Percentiles rank a stretch among this genome's conserved stretches.
These are phyloP conservation scores for Phialophora tarda DNA, from an alignment of 2,329 filamentous ascomycete species.

Conservation along the genomic window DNA sequence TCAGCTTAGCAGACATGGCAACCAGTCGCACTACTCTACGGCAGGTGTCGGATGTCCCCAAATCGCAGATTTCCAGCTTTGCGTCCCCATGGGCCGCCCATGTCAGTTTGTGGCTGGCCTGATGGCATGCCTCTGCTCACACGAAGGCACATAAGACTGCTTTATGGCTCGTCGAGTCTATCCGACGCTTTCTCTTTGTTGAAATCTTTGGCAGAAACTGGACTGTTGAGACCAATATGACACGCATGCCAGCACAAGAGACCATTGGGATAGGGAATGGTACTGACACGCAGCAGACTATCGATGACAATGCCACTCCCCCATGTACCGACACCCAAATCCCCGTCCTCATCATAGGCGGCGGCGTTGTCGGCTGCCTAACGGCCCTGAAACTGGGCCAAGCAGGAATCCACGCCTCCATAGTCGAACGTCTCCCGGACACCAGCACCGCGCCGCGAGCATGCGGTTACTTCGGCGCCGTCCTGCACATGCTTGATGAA, in stretches of 20 bases:
- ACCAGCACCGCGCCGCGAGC: slow-evolving; percentile 26
- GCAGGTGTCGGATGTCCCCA: too few species aligned
- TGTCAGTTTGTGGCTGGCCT: too few species aligned
- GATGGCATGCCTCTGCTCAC: too few species aligned
- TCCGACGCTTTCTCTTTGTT: too few species aligned
- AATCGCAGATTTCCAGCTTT: too few species aligned
- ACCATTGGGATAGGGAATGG: not conserved
- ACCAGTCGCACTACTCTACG: too few species aligned
- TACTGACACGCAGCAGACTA: not conserved
- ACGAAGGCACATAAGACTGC: too few species aligned
- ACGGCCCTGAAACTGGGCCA: slow-evolving; percentile 48
- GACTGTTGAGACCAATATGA: too few species aligned
- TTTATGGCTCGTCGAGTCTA: too few species aligned
- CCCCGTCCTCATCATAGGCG: slow-evolving; percentile 43
- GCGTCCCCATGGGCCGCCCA: too few species aligned
- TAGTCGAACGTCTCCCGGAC: slow-evolving; percentile 42
- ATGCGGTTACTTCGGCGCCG: slow-evolving; percentile 25
- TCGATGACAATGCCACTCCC: not conserved
- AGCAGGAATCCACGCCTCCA: slow-evolving; percentile 43
- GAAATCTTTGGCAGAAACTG: too few species aligned
- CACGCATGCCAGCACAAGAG: not conserved
- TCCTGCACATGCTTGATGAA: slow-evolving; percentile 19
- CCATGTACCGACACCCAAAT: not conserved
- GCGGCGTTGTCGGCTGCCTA: slow-evolving; percentile 50
- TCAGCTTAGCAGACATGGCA: too few species aligned